Evolutionary conservation across 305 asterid genomes (phyloP).

Genomic region (Solanum hybrid): DNA sequence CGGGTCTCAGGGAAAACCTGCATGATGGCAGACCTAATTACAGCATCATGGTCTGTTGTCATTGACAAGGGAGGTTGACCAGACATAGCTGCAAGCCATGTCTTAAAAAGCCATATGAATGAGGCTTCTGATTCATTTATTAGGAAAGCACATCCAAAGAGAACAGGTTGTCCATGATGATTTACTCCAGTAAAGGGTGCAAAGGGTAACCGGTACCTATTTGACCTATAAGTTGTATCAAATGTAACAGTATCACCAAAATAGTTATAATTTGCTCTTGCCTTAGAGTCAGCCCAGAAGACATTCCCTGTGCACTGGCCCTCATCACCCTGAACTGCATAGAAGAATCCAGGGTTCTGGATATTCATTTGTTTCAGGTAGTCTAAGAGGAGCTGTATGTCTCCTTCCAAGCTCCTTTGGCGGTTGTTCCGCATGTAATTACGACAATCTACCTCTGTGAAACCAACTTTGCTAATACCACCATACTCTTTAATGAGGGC

Average conservation of each 20-base stretch:
- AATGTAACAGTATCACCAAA: constrained; percentile 80
- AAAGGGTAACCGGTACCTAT: constrained; percentile 59
- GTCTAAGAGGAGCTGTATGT: constrained; percentile 52
- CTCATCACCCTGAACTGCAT: constrained; percentile 51
- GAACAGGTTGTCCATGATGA: constrained; percentile 78
- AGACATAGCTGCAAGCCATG: constrained; percentile 65
- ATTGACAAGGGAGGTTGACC: constrained; percentile 55
- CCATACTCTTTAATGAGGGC: constrained; percentile 91
- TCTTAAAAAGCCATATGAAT: constrained; percentile 66
- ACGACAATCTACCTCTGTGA: constrained; percentile 93
- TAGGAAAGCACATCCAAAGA: constrained; percentile 81
- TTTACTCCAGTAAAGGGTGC: constrained; percentile 78
- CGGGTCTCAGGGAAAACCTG: constrained; percentile 64
- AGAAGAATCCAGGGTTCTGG: constrained; percentile 60
- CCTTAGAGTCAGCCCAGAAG: constrained; percentile 65
- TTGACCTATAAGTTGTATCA: constrained; percentile 59
- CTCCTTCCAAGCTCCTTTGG: constrained; percentile 54
- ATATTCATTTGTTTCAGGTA: constrained; percentile 57
- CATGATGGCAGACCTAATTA: constrained; percentile 57
- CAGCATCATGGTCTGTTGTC: constrained; percentile 72
- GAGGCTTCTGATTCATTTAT: constrained; percentile 61
- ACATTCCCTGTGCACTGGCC: constrained; percentile 48
- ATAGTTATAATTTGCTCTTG: constrained; percentile 46
- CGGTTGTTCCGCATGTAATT: constrained; percentile 84
- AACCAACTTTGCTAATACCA: constrained; percentile 86